Conservation (phyloP, 345 rosid genomes). For the Eucalyptus urophylla region DNA sequence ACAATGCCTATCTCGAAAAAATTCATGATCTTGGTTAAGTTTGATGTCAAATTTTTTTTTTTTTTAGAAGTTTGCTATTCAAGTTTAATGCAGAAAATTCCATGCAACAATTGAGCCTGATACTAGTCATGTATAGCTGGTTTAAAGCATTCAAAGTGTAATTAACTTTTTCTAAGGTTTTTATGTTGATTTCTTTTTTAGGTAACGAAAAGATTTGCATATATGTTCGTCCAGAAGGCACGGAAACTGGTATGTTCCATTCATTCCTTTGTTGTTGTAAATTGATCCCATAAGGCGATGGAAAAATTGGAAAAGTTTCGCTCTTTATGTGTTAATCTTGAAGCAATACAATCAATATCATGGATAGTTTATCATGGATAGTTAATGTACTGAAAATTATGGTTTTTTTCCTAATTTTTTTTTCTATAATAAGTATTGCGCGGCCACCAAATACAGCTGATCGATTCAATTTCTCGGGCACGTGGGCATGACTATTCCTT, state of each 20-base stretch:
- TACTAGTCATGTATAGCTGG: not conserved
- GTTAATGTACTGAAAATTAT: not conserved
- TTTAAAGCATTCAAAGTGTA: not conserved
- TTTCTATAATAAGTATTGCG: not conserved
- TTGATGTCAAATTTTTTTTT: no score
- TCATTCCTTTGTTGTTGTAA: not conserved
- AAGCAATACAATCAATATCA: not conserved
- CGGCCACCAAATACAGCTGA: no score
- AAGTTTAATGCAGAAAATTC: no score
- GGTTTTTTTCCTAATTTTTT: no score
- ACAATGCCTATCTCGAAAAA: no score
- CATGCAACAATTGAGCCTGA: not conserved
- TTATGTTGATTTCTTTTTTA: no score
- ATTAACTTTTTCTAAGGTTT: no score
- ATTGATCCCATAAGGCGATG: not conserved
- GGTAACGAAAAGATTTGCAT: not conserved
- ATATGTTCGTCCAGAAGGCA: not conserved
- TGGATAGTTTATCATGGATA: no score
- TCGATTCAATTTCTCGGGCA: not conserved
- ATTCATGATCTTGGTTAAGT: no score
- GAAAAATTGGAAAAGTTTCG: not conserved
- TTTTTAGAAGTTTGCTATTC: no score
- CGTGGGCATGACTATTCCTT: no score
- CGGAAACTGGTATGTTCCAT: not conserved
- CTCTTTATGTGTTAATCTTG: not conserved